Conservation (phyloP, 2,329 filamentous ascomycete genomes). For the Pezicula carpinea region DNA sequence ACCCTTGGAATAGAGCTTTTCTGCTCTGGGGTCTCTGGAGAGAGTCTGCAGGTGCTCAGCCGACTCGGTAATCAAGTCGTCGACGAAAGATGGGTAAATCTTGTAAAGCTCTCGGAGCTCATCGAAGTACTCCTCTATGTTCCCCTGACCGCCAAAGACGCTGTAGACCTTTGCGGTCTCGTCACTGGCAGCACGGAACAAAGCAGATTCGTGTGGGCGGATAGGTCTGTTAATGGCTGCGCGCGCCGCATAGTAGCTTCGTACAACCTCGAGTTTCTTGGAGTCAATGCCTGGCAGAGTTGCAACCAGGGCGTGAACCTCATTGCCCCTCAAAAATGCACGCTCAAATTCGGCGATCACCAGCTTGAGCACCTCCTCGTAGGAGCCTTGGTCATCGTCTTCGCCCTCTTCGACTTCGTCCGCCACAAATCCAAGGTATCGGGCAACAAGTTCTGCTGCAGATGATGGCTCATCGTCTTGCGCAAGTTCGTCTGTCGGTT, state of each 20-base stretch:
- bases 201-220: slow-evolving; percentile 87
- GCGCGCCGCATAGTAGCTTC: slow-evolving; percentile 87
- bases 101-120: slow-evolving; percentile 88
- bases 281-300: slow-evolving; percentile 81
- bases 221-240: slow-evolving; percentile 79
- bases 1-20: slow-evolving; percentile 97
- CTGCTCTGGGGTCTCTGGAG: slow-evolving; percentile 76
- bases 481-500: slow-evolving; percentile 92
- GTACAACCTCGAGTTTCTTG: slow-evolving; percentile 88
- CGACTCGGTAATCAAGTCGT: slow-evolving; percentile 74
- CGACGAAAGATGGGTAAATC: slow-evolving; percentile 87
- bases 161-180: slow-evolving; percentile 82
- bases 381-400: slow-evolving; percentile 81
- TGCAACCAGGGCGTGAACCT: slow-evolving; percentile 87
- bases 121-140: slow-evolving; percentile 99
- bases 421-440: slow-evolving; percentile 89
- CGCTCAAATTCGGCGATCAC: slow-evolving; percentile 95
- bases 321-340: slow-evolving; percentile 89
- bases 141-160: slow-evolving; percentile 95
- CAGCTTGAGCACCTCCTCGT: slow-evolving; percentile 88
- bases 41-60: slow-evolving; percentile 85
- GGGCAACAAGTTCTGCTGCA: slow-evolving; percentile 82
- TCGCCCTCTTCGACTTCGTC: slow-evolving; percentile 88
- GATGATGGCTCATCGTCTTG: slow-evolving; percentile 99
- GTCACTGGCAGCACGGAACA: slow-evolving; percentile 83